Evolutionary conservation across 2,329 filamentous ascomycete genomes (phyloP), one percentile per base, ranked within the genome.

Genomic region (Penicillium hesseltinei): DNA sequence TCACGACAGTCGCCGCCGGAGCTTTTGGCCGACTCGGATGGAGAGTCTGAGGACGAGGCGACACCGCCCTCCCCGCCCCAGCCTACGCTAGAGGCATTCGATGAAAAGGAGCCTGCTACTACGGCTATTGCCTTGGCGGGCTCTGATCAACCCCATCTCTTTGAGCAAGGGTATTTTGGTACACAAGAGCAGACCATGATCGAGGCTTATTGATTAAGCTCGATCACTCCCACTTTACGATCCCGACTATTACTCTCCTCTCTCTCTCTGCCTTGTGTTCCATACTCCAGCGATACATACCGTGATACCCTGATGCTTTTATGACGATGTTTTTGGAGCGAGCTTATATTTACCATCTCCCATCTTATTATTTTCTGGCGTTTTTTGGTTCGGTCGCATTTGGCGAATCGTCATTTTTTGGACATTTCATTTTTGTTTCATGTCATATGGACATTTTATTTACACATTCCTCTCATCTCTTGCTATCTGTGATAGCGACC

Each of bases 1-100:
- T 91, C 88, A 6, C 87, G 87, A 76, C 69, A 83, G 68, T 84
- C 86, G 52, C 81, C 88, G 51, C 89, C 89, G 9, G 88, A 90
- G 72, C 84, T 91, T 57, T 82, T 87, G 64, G 80, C 85, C 62
- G 88, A 91, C 70, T 84, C 83, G 60, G 88, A 88, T 61, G 79
- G 76, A 7, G 77, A 81, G 2, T 87, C 85, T 56, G 88, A 91
- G 66, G 89, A 92, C 75, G 87, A 90, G 65, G 77, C 81, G 47
- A 79, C 90, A 84, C 89, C 89, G 8, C 88, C 87, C 21, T 90
- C 88, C 59, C 88, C 88, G 38, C 83, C 84, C 46, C 69, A 75
- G 60, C 62, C 82, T 29, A 73, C 81, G 36, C 76, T 91, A 52
- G 79, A 84, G 59, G 76, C 81, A 40, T 89, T 91, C 69, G 77